phyloP scores from a whole-genome alignment of 345 rosid genomes.

The Sapria himalayana region DNA sequence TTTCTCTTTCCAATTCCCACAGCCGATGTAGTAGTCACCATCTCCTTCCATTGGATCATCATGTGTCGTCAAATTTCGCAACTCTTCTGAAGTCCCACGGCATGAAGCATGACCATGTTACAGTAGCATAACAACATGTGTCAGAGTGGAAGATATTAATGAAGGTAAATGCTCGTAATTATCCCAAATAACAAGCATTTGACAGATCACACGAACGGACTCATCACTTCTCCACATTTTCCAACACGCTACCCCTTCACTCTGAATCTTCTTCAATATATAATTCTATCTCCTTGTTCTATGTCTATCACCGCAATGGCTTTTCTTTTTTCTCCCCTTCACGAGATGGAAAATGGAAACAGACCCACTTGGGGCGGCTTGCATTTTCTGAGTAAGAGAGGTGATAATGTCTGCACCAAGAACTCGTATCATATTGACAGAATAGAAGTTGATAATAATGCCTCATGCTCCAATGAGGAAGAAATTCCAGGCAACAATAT shows the following conservation, averaged over 20 bases:
- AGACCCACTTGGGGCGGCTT: slow-evolving; percentile 5
- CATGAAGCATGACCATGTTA: slow-evolving; percentile 17
- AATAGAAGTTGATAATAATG: slow-evolving; percentile 10
- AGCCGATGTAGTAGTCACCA: too few relatives aligned
- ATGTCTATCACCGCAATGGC: too few relatives aligned
- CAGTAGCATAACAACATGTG: slow-evolving; percentile 29
- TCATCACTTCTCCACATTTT: slow-evolving; percentile 1
- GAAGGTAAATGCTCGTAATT: slow-evolving; percentile 16
- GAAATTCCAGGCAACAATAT: slow-evolving; percentile 8
- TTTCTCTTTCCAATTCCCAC: too few relatives aligned
- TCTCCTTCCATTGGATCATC: too few relatives aligned
- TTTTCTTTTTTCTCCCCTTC: too few relatives aligned
- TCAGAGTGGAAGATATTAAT: slow-evolving; percentile 19
- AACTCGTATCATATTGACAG: slow-evolving; percentile 16
- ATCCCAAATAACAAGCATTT: slow-evolving; percentile 11
- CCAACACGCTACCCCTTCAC: slow-evolving; percentile 6
- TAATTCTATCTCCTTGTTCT: too few relatives aligned
- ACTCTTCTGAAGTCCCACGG: too few relatives aligned
- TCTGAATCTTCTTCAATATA: slow-evolving; percentile 6
- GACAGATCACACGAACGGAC: slow-evolving; percentile 7
- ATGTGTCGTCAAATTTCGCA: too few relatives aligned
- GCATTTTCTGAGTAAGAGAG: slow-evolving; percentile 9
- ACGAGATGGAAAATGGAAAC: slow-evolving; percentile 21
- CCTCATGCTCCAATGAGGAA: slow-evolving; percentile 13
- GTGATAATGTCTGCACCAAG: slow-evolving; percentile 4